Evolutionary conservation across 1,139 yeast genomes (phyloP).

Genomic region (Meyerozyma carpophila): DNA sequence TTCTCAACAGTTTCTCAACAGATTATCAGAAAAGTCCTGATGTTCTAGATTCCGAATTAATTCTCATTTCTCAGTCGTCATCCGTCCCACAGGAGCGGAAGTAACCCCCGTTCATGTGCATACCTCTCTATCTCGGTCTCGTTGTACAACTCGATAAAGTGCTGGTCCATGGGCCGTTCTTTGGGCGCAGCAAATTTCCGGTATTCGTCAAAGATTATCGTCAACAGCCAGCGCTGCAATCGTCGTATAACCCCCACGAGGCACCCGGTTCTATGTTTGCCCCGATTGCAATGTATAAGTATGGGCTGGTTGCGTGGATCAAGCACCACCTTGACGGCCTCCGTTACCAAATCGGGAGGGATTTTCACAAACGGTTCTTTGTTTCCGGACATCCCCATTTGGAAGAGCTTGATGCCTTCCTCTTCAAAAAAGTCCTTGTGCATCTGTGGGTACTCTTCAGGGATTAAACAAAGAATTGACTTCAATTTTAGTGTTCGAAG

Average conservation of each 20-base stretch:
- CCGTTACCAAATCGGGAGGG: slow-evolving; percentile 69
- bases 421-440: slow-evolving; percentile 58
- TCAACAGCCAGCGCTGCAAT: slow-evolving; percentile 85
- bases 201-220: slow-evolving; percentile 93
- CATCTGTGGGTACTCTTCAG: slow-evolving; percentile 85
- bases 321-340: slow-evolving; percentile 74
- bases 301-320: slow-evolving; percentile 88
- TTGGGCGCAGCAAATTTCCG: slow-evolving; percentile 92
- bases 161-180: slow-evolving; percentile 92
- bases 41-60: no score
- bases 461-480: slow-evolving; percentile 77
- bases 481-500: slow-evolving; percentile 57
- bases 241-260: slow-evolving; percentile 86
- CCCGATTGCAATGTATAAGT: slow-evolving; percentile 89
- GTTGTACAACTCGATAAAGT: slow-evolving; percentile 84
- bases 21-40: no score
- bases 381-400: slow-evolving; percentile 91
- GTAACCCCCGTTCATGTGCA: slow-evolving; percentile 50
- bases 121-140: slow-evolving; percentile 51
- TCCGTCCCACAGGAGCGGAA: slow-evolving; percentile 73
- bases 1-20: no score
- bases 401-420: slow-evolving; percentile 66
- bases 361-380: slow-evolving; percentile 91
- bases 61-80: no score
- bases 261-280: slow-evolving; percentile 96